Evolutionary conservation across 345 rosid species (phyloP), one percentile per base, ranked within the genome.

Genomic region (Fremontodendron californicum): DNA sequence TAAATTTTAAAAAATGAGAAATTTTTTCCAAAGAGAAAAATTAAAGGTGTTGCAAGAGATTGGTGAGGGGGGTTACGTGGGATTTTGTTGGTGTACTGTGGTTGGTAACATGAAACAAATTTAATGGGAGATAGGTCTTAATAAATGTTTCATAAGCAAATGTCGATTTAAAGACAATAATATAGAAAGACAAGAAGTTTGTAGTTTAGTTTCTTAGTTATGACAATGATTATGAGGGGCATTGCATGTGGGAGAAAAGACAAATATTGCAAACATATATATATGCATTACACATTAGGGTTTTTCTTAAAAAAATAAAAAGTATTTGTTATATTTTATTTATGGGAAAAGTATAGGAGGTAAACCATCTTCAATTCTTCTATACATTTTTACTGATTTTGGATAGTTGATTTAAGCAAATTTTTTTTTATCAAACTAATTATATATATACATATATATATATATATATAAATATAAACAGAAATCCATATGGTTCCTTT

Each of bases 1-100:
- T n/a, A n/a, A n/a, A n/a, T n/a, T n/a, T n/a, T n/a, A n/a, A 62
- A 5, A 6, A 55, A 55, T 1, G 3, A 23, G 31, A 29, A 60
- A 25, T 21, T 9, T 57, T 19, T 10, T 63, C 18, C 49, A 40
- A 10, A 64, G 3, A 64, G 1, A 64, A 65, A 65, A 64, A 64
- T 37, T 18, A 35, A 35, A 37, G 45, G 21, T 63, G 42, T 33
- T 62, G 43, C 37, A 33, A 16, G 21, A 35, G 11, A 54, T 0
- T 49, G 1, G 21, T 4, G 55, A 31, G n/a, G 33, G 11, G 69
- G 23, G 43, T 63, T 78, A 78, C 75, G 69, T 69, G 83, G 80
- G 84, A 61, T 19, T 21, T 18, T 60, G 83, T 78, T 81, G 69
- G 78, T 18, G 10, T n/a, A n/a, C n/a, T 6, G 33, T 42, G 71